Base-by-base conservation (phyloP, 2,329 filamentous ascomycete species). In the Neofusicoccum sp. region DNA sequence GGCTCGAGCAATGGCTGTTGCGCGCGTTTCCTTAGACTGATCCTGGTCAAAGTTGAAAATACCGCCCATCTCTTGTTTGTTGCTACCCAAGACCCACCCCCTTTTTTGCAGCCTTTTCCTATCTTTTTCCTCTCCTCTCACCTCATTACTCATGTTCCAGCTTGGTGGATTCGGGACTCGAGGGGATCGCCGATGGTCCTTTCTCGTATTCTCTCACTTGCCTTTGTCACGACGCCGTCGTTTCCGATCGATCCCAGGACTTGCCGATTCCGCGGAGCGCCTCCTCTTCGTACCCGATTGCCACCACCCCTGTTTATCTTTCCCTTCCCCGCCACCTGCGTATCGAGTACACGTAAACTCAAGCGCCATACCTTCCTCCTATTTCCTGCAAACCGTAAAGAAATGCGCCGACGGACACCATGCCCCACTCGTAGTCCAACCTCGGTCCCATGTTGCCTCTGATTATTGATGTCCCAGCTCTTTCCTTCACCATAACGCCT, bases 81-180 rank as follows among this genome's bases (percentile, higher is more conserved):
- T 12, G 51, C 51, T 43, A 56, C 36, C 36, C 36, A 41, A 16
- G 49, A 41, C 49, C 49, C 49, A 54, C 49, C 40, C 24, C 8
- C 26, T 8, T 14, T 28, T 54, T 54, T 20, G 24, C 34, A 24
- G 49, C 41, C 34, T 26, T 34, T 41, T 30, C 36, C 26, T 30
- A 20, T 28, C n/a, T 20, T 28, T 24, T 54, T 28, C 49, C 36
- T 40, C 40, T 24, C 20, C 14, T 41, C 49, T 54, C 41, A 54
- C 49, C 36, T 54, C 49, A 54, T 54, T 54, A 54, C 49, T 54
- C 49, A 20, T 41, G 33, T 24, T 33, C 24, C 34, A 16, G n/a
- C 47, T 34, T 33, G 16, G 8, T 30, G 14, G 24, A 14, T 54
- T 54, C 49, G 49, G 34, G 49, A 54, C 34, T 41, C 14, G 49